Conservation (phyloP, 495 filamentous ascomycete species). For the Astrothelium subdiscretum region DNA sequence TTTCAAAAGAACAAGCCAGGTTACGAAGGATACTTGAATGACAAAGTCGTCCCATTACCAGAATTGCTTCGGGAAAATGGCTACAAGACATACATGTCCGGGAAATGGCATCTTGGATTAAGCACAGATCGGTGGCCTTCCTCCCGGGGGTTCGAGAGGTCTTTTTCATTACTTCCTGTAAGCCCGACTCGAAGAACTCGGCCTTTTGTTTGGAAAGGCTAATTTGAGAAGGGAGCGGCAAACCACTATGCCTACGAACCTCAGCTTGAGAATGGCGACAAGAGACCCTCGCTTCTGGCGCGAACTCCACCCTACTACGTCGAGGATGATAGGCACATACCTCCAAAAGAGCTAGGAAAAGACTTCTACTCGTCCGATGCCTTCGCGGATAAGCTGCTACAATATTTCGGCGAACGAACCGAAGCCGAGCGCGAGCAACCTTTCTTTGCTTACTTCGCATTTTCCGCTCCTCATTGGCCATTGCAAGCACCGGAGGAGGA, state of each 20-base stretch:
- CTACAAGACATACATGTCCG: slow-evolving; percentile 49
- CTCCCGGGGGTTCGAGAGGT: slow-evolving; percentile 35
- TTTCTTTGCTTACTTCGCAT: slow-evolving; percentile 51
- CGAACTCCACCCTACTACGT: slow-evolving; percentile 36
- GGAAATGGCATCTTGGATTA: slow-evolving; percentile 46
- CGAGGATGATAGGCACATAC: slow-evolving; percentile 41
- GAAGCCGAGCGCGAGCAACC: slow-evolving; percentile 36
- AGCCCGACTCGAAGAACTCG: slow-evolving; percentile 12
- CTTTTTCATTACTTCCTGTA: slow-evolving; percentile 37
- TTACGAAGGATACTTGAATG: slow-evolving; percentile 51
- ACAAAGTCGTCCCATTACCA: slow-evolving; percentile 46
- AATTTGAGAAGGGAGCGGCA: slow-evolving; percentile 15
- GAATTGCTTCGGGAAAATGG: slow-evolving; percentile 49
- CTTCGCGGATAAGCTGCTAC: slow-evolving; percentile 41
- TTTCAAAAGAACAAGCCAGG: slow-evolving; percentile 37
- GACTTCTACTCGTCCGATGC: slow-evolving; percentile 46
- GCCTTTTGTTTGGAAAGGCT: neutral
- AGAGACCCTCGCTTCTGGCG: slow-evolving; percentile 14
- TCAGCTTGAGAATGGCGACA: slow-evolving; percentile 25
- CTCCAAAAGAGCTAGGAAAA: slow-evolving; percentile 20
- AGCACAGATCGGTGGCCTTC: slow-evolving; percentile 31
- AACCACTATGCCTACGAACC: slow-evolving; percentile 50
- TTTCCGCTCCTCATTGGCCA: slow-evolving; percentile 52
- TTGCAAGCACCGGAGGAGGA: slow-evolving; percentile 44
- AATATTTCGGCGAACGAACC: slow-evolving; percentile 41